A percentile compares a stretch with the other conserved stretches of the same genome.
phyloP scores from a whole-genome alignment of 2,329 filamentous ascomycete genomes.

The Aspergillus phoenicis region DNA sequence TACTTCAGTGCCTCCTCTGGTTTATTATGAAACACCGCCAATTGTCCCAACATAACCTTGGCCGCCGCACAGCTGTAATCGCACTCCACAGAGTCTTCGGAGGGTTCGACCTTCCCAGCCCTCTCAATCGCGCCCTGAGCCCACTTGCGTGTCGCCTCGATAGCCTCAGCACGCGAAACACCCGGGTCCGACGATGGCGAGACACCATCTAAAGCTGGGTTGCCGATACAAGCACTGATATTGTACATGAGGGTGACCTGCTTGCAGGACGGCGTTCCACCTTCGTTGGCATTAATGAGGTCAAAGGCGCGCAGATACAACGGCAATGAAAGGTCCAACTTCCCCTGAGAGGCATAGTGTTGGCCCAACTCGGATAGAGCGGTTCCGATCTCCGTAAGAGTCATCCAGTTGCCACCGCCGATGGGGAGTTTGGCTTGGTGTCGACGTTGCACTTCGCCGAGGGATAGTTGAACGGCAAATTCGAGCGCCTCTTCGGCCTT shows the following conservation, averaged over 20 bases:
- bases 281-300: slow-evolving; percentile 57
- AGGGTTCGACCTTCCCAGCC: slow-evolving; percentile 65
- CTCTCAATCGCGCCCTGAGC: slow-evolving; percentile 73
- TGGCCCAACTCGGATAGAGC: slow-evolving; percentile 65
- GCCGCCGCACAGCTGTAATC: slow-evolving; percentile 81
- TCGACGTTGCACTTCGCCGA: slow-evolving; percentile 73
- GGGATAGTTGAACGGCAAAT: slow-evolving; percentile 77
- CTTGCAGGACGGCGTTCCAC: slow-evolving; percentile 65
- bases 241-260: slow-evolving; percentile 71
- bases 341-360: slow-evolving; percentile 72
- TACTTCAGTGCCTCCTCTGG: slow-evolving; percentile 64
- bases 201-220: slow-evolving; percentile 33
- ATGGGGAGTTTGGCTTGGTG: slow-evolving; percentile 68
- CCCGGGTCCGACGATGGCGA: slow-evolving; percentile 37
- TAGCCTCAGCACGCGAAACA: slow-evolving; percentile 61
- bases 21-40: slow-evolving; percentile 74
- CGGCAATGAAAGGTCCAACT: slow-evolving; percentile 80
- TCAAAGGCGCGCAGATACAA: slow-evolving; percentile 83
- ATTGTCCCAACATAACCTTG: slow-evolving; percentile 82
- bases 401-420: slow-evolving; percentile 56
- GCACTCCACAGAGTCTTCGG: slow-evolving; percentile 74
- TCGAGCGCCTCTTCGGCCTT: slow-evolving; percentile 74
- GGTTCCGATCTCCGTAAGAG: slow-evolving; percentile 40
- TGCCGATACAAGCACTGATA: slow-evolving; percentile 52
- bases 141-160: slow-evolving; percentile 75